Percentiles rank a stretch among this genome's conserved stretches.
phyloP scores from a whole-genome alignment of 768 basidiomycete genomes.

The Lentinula edodes region DNA sequence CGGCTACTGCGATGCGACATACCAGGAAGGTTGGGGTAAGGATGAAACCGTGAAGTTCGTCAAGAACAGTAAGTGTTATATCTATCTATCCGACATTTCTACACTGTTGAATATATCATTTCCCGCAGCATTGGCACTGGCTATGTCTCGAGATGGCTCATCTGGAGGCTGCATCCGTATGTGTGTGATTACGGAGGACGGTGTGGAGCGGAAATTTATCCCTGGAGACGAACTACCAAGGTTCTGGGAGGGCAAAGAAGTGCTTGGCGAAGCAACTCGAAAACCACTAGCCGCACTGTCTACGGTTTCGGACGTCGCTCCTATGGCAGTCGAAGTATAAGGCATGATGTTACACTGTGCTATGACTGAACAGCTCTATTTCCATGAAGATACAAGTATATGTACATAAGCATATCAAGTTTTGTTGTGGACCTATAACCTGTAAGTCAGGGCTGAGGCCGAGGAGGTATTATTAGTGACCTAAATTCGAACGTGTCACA shows the following conservation, averaged over 20 bases:
- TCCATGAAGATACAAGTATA: too few relatives aligned
- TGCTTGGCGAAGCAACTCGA: constrained; percentile 38
- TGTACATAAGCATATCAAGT: too few relatives aligned
- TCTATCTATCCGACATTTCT: background rate
- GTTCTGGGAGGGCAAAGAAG: constrained; percentile 86
- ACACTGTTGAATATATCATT: background rate
- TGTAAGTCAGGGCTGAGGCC: too few relatives aligned
- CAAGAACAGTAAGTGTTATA: constrained; percentile 73
- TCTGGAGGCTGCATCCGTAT: constrained; percentile 97
- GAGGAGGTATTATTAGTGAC: too few relatives aligned
- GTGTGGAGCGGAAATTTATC: constrained; percentile 88
- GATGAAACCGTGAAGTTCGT: constrained; percentile 94
- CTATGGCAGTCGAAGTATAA: constrained; percentile 45
- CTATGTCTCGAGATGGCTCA: constrained; percentile 97
- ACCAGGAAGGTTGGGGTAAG: constrained; percentile 83
- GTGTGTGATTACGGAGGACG: constrained; percentile 92
- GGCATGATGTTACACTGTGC: background rate
- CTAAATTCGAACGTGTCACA: constrained; percentile 27
- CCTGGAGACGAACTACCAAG: constrained; percentile 85
- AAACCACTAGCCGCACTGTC: constrained; percentile 16
- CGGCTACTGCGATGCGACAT: constrained; percentile 99
- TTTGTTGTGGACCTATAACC: too few relatives aligned
- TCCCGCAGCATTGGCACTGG: constrained; percentile 75
- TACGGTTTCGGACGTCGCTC: constrained; percentile 31
- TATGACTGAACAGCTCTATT: too few relatives aligned